Conservation (phyloP, 192 early-diverging fungal species). For the Rhizoclosmatium sp. region DNA sequence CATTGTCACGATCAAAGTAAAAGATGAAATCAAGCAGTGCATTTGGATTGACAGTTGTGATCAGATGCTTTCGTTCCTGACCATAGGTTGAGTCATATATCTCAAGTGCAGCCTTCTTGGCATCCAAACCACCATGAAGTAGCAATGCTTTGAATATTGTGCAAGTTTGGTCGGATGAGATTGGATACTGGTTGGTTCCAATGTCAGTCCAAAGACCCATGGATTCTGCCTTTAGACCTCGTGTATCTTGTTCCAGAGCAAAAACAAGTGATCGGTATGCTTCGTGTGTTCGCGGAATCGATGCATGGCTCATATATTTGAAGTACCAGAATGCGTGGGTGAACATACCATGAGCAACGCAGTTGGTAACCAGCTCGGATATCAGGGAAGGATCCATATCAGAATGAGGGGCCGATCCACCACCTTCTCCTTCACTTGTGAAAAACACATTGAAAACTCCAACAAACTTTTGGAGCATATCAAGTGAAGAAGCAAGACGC, state of each 20-base stretch:
- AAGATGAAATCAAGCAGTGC: constrained; percentile 25
- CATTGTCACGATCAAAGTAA: constrained; percentile 27
- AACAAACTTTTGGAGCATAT: constrained; percentile 36
- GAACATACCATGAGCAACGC: constrained; percentile 37
- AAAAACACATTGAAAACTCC: constrained; percentile 37
- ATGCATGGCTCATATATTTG: constrained; percentile 39
- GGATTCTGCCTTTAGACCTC: constrained; percentile 16
- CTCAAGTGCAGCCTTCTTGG: constrained; percentile 28
- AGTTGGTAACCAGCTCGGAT: constrained; percentile 36
- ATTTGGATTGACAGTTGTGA: constrained; percentile 20
- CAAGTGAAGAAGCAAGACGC: constrained; percentile 21
- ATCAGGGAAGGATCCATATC: constrained; percentile 33
- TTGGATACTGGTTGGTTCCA: constrained; percentile 14
- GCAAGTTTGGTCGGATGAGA: background rate
- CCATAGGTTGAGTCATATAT: background rate
- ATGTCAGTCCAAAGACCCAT: constrained; percentile 21
- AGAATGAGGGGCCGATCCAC: constrained; percentile 9
- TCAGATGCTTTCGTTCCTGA: background rate
- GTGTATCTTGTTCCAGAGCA: constrained; percentile 19
- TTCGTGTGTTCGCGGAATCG: constrained; percentile 10
- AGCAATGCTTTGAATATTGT: constrained; percentile 28
- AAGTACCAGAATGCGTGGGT: constrained; percentile 41
- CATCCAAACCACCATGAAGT: constrained; percentile 16
- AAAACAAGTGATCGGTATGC: constrained; percentile 24
- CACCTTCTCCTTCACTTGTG: constrained; percentile 3